Conservation (phyloP, 2,329 filamentous ascomycete genomes). For the Chaetomium strumarium region DNA sequence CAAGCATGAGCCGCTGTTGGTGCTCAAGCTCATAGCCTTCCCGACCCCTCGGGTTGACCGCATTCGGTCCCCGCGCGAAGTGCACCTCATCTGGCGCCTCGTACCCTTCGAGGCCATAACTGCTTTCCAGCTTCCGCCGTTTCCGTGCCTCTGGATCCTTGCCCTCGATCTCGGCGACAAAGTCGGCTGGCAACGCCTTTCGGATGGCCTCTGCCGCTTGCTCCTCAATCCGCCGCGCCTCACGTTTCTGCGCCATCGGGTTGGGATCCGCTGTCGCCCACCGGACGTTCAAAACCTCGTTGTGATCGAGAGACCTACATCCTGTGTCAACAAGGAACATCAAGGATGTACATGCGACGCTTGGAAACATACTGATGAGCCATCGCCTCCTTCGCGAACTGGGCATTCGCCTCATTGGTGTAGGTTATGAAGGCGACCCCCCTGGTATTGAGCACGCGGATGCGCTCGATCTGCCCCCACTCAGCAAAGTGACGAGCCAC, state of each 20-base stretch:
- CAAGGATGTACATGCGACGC: too few relatives aligned
- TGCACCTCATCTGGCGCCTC: slow-evolving; percentile 92
- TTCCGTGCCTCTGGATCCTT: slow-evolving; percentile 82
- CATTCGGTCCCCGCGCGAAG: slow-evolving; percentile 72
- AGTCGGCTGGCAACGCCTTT: slow-evolving; percentile 79
- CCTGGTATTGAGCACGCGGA: slow-evolving; percentile 77
- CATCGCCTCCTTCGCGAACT: slow-evolving; percentile 95
- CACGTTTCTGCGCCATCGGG: slow-evolving; percentile 86
- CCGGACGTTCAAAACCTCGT: slow-evolving; percentile 87
- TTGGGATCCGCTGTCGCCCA: slow-evolving; percentile 98
- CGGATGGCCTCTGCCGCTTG: slow-evolving; percentile 93
- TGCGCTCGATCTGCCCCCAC: slow-evolving; percentile 89
- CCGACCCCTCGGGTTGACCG: slow-evolving; percentile 53
- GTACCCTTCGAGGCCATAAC: slow-evolving; percentile 84
- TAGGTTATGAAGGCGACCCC: slow-evolving; percentile 97
- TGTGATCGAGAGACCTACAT: slow-evolving; percentile 64
- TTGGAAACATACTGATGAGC: slow-evolving; percentile 60
- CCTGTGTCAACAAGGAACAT: background rate
- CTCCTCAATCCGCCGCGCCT: slow-evolving; percentile 83
- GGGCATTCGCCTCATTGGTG: slow-evolving; percentile 64
- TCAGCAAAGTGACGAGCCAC: slow-evolving; percentile 93
- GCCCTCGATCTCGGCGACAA: slow-evolving; percentile 90
- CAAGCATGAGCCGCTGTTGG: slow-evolving; percentile 53
- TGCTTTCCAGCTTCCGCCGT: slow-evolving; percentile 80
- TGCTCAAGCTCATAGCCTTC: slow-evolving; percentile 59